phyloP scores from a whole-genome alignment of 2,329 filamentous ascomycete genomes.

The Ophiostoma ips region DNA sequence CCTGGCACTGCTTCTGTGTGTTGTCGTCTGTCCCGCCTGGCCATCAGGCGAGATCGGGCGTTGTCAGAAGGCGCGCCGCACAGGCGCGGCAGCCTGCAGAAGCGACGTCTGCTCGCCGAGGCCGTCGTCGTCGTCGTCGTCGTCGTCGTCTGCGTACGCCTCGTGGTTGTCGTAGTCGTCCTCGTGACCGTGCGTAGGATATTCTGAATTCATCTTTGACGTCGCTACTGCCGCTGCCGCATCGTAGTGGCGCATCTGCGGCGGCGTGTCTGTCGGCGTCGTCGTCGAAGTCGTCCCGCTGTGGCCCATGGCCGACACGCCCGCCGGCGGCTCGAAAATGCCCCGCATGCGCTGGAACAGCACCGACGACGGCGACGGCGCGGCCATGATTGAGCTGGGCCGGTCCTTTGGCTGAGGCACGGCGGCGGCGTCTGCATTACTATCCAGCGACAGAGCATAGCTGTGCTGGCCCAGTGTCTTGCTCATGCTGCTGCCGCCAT shows the following conservation, averaged over 20 bases:
- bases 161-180: background rate
- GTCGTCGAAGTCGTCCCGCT: background rate
- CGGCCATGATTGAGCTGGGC: slow-evolving; percentile 10
- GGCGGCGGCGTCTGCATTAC: too few relatives aligned
- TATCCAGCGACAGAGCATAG: background rate
- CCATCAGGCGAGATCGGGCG: too few relatives aligned
- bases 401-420: background rate
- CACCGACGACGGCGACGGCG: slow-evolving; percentile 15
- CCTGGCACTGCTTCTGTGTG: background rate
- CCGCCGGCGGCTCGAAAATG: slow-evolving; percentile 23
- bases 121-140: slow-evolving; percentile 13
- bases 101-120: slow-evolving; percentile 21
- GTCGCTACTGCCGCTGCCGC: background rate
- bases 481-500: slow-evolving; percentile 2
- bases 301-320: background rate
- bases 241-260: background rate
- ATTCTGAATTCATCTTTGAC: too few relatives aligned
- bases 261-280: background rate
- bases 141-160: background rate
- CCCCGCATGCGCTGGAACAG: slow-evolving; percentile 28
- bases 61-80: slow-evolving; percentile 20
- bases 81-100: slow-evolving; percentile 13
- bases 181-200: background rate
- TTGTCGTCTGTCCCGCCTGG: too few relatives aligned
- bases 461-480: slow-evolving; percentile 14